These are phyloP conservation scores for Scalesia atractyloides DNA, from an alignment of 129 eudicot genomes.

Conservation along the genomic window DNA sequence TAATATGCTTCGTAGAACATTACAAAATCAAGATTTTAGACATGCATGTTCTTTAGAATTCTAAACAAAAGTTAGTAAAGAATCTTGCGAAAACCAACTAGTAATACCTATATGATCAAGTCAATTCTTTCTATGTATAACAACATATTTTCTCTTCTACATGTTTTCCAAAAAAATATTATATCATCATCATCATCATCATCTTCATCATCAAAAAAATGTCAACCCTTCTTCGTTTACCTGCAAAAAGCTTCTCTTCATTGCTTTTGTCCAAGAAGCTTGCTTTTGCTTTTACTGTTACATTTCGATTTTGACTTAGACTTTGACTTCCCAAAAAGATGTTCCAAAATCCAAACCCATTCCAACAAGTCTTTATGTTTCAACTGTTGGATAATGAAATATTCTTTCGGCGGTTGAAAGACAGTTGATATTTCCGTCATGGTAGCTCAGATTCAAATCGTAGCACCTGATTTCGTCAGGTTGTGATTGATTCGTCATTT, in stretches of 20 bases:
- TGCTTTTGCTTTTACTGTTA: constrained; percentile 16
- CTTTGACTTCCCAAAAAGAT: constrained; percentile 25
- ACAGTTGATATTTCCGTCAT: constrained; percentile 45
- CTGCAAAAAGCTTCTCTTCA: constrained; percentile 35
- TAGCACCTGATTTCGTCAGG: constrained; percentile 33
- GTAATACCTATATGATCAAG: constrained; percentile 21
- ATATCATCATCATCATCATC: not conserved
- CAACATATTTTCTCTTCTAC: constrained; percentile 28
- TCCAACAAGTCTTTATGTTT: constrained; percentile 21
- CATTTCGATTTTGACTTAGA: constrained; percentile 1
- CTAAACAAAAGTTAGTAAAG: constrained; percentile 29
- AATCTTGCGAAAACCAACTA: constrained; percentile 14
- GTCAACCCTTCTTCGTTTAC: constrained; percentile 12
- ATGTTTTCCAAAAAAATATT: not conserved
- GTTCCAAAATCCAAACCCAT: not conserved
- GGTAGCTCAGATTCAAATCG: constrained; percentile 38
- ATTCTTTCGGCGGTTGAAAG: constrained; percentile 33
- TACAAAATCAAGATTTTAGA: constrained; percentile 19
- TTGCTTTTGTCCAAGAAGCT: constrained; percentile 49
- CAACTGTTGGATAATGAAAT: constrained; percentile 33
- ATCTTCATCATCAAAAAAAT: not conserved
- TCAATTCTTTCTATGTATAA: constrained; percentile 31
- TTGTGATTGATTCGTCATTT: constrained; percentile 32
- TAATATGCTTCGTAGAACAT: not conserved
- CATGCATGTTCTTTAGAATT: not conserved